Conservation (phyloP, 306 rosid species). For the Trifolium subterraneum region DNA sequence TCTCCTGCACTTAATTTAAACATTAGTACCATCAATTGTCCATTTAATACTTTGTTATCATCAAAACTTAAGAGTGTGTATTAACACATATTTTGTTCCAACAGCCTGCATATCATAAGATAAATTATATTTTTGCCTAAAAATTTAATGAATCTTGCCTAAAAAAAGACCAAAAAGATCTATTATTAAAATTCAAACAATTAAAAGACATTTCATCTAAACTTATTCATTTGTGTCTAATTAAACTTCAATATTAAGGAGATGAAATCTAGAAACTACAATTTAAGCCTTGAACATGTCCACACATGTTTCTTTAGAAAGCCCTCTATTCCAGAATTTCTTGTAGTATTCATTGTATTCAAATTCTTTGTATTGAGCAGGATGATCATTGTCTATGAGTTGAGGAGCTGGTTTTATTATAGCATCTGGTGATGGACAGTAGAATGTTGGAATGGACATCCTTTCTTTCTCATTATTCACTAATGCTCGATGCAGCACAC, state of each 20-base stretch:
- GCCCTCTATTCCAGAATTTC: conserved; percentile 78
- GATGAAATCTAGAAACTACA: neutral
- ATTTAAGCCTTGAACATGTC: conserved; percentile 43
- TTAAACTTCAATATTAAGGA: neutral
- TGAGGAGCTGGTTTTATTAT: conserved; percentile 62
- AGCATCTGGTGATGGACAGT: conserved; percentile 75
- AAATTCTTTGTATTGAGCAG: conserved; percentile 52
- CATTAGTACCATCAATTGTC: too few relatives aligned
- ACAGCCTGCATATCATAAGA: neutral
- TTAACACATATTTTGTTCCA: too few relatives aligned
- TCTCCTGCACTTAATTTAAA: too few relatives aligned
- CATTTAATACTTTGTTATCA: too few relatives aligned
- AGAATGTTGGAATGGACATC: conserved; percentile 79
- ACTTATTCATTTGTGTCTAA: neutral
- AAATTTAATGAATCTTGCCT: neutral
- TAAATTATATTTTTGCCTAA: neutral
- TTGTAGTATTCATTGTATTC: conserved; percentile 68
- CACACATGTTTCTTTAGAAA: conserved; percentile 43
- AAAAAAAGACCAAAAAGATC: neutral
- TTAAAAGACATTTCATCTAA: neutral
- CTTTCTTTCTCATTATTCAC: conserved; percentile 74
- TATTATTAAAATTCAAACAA: neutral
- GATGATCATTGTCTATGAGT: conserved; percentile 50
- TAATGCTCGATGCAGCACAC: conserved; percentile 86
- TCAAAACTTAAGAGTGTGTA: too few relatives aligned